A percentile compares a stretch with the other conserved stretches of the same genome.
These are phyloP conservation scores for Bisporella sp. DNA, from an alignment of 2,329 filamentous ascomycete species.

Conservation along the genomic window DNA sequence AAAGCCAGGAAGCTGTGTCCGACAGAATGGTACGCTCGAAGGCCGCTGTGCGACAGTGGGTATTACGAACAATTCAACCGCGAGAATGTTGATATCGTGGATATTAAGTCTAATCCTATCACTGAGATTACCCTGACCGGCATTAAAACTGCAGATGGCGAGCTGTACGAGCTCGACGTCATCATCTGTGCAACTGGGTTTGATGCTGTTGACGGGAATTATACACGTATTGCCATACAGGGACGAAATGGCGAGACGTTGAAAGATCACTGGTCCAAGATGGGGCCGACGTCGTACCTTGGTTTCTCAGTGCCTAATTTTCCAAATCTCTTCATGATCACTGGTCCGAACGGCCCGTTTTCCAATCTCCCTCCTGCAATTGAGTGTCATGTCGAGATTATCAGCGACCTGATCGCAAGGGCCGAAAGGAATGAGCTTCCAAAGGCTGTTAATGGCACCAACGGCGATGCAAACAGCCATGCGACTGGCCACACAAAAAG, in stretches of 20 bases:
- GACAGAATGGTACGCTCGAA: constrained; percentile 11
- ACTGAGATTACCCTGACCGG: constrained; percentile 18
- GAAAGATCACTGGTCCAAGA: constrained; percentile 26
- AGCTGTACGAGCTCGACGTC: constrained; percentile 23
- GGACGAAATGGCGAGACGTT: constrained; percentile 24
- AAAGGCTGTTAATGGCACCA: too few relatives aligned
- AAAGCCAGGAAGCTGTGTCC: constrained; percentile 23
- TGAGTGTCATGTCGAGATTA: constrained; percentile 30
- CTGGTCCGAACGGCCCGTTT: constrained; percentile 33
- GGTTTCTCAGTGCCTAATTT: constrained; percentile 32
- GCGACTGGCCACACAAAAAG: too few relatives aligned
- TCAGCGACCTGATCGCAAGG: constrained; percentile 12
- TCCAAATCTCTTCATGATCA: constrained; percentile 38
- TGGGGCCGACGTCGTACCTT: constrained; percentile 29
- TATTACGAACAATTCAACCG: constrained; percentile 26
- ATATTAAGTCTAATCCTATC: constrained; percentile 24
- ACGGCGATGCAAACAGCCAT: too few relatives aligned
- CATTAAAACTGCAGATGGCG: constrained; percentile 19
- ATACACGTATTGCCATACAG: constrained; percentile 24
- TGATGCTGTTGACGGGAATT: constrained; percentile 31
- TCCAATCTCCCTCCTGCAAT: constrained; percentile 31
- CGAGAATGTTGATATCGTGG: constrained; percentile 23
- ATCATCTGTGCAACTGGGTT: constrained; percentile 33
- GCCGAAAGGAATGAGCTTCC: constrained; percentile 4
- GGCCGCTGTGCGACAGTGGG: constrained; percentile 19